Evolutionary conservation across 306 rosid genomes (phyloP).

Genomic region (Acacia melanoxylon): DNA sequence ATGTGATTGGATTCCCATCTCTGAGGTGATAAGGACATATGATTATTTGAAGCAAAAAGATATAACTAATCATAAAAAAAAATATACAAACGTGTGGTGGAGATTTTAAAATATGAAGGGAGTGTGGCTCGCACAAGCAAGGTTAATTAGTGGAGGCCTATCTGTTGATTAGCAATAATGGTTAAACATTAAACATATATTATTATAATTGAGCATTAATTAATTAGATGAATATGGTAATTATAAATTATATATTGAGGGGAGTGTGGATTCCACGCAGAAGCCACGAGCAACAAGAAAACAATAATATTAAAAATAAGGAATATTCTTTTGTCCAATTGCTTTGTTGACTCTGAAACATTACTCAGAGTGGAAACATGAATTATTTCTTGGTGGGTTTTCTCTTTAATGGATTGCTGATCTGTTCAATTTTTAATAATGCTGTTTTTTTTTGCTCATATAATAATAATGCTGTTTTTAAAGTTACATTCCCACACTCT

Average conservation of each 20-base stretch:
- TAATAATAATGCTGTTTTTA: background rate
- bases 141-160: background rate
- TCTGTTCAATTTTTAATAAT: background rate
- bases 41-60: background rate
- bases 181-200: background rate
- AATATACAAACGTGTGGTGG: background rate
- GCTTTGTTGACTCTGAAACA: background rate
- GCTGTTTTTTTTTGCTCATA: no score
- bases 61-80: background rate
- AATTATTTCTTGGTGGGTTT: background rate
- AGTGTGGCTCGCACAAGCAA: background rate
- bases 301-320: background rate
- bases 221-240: background rate
- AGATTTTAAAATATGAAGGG: background rate
- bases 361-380: background rate
- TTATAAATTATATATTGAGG: background rate
- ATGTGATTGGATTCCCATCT: background rate
- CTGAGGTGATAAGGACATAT: background rate
- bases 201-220: background rate
- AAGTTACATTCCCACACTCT: background rate
- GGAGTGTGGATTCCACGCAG: constrained; percentile 30
- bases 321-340: background rate
- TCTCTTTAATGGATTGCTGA: background rate
- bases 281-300: constrained; percentile 3
- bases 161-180: background rate